phyloP scores from a whole-genome alignment of 2,329 filamentous ascomycete species.

The Ilyonectria robusta region DNA sequence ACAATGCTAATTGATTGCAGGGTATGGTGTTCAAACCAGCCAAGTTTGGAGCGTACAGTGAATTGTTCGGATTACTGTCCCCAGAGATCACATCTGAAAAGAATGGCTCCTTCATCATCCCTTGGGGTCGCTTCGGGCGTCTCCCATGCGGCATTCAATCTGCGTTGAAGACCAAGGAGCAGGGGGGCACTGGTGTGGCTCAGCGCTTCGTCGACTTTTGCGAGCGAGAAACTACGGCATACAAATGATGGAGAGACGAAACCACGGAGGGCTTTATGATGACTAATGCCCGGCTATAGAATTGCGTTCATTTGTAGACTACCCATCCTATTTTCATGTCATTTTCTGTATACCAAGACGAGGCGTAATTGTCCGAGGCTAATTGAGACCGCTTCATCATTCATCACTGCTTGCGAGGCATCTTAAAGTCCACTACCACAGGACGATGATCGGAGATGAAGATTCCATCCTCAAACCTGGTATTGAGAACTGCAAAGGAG shows the following conservation, averaged over 20 bases:
- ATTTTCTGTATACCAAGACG: neutral
- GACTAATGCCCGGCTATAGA: neutral
- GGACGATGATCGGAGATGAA: slow-evolving; percentile 53
- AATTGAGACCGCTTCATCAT: slow-evolving; percentile 4
- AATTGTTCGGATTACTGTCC: slow-evolving; percentile 40
- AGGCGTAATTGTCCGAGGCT: neutral
- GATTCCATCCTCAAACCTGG: slow-evolving; percentile 45
- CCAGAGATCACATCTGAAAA: slow-evolving; percentile 33
- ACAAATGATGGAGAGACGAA: neutral
- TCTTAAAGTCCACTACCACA: slow-evolving; percentile 48
- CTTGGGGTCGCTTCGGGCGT: slow-evolving; percentile 34
- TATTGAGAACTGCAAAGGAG: slow-evolving; percentile 46
- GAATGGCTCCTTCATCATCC: slow-evolving; percentile 35
- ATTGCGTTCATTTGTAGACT: neutral
- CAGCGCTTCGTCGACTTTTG: slow-evolving; percentile 33
- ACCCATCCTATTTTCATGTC: neutral
- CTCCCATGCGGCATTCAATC: slow-evolving; percentile 32
- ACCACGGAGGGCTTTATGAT: neutral
- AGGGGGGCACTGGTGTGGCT: slow-evolving; percentile 27
- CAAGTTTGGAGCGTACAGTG: slow-evolving; percentile 40
- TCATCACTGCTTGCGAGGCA: slow-evolving; percentile 16
- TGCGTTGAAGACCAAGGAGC: slow-evolving; percentile 23
- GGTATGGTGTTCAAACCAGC: slow-evolving; percentile 36
- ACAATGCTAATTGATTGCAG: slow-evolving; percentile 11
- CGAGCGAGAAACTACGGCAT: slow-evolving; percentile 28